Percentiles rank a stretch among this genome's conserved stretches.
These are phyloP conservation scores for Alternaria brassicae DNA, from an alignment of 2,329 filamentous ascomycete genomes.

Conservation along the genomic window DNA sequence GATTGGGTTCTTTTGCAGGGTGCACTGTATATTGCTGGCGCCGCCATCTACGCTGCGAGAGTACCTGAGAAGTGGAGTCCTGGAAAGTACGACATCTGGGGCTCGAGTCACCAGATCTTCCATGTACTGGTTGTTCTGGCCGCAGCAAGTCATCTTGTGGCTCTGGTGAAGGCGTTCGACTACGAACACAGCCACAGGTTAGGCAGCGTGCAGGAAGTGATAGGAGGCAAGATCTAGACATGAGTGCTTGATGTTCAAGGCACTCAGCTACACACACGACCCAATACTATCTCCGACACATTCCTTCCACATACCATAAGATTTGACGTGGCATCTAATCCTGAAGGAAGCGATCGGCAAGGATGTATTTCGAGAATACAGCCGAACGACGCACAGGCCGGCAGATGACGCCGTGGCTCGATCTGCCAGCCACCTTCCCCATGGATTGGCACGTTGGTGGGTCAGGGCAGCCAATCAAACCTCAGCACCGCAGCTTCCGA, in stretches of 20 bases:
- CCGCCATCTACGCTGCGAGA: slow-evolving; percentile 82
- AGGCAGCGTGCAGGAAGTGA: slow-evolving; percentile 11
- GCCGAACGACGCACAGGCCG: slow-evolving; percentile 16
- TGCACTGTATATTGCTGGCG: slow-evolving; percentile 82
- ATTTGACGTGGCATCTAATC: background rate
- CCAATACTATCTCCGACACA: background rate
- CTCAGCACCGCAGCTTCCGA: slow-evolving; percentile 39
- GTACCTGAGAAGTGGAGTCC: slow-evolving; percentile 83
- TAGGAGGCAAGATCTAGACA: background rate
- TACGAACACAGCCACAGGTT: slow-evolving; percentile 69
- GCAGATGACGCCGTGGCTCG: slow-evolving; percentile 40
- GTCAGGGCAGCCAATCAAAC: slow-evolving; percentile 33
- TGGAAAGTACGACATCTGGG: slow-evolving; percentile 86
- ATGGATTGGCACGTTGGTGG: slow-evolving; percentile 10
- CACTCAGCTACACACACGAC: background rate
- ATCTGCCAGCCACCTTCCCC: slow-evolving; percentile 28
- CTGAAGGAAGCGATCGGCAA: slow-evolving; percentile 2
- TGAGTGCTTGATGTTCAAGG: background rate
- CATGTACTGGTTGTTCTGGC: slow-evolving; percentile 88
- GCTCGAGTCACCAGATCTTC: slow-evolving; percentile 95
- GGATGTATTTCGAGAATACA: slow-evolving; percentile 10
- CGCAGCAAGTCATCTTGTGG: slow-evolving; percentile 79
- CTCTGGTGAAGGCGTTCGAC: slow-evolving; percentile 84
- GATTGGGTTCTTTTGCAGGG: slow-evolving; percentile 83
- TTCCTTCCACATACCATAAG: background rate